These are phyloP conservation scores for Solanum medicagineum DNA, from an alignment of 257 asterid genomes.

Conservation along the genomic window DNA sequence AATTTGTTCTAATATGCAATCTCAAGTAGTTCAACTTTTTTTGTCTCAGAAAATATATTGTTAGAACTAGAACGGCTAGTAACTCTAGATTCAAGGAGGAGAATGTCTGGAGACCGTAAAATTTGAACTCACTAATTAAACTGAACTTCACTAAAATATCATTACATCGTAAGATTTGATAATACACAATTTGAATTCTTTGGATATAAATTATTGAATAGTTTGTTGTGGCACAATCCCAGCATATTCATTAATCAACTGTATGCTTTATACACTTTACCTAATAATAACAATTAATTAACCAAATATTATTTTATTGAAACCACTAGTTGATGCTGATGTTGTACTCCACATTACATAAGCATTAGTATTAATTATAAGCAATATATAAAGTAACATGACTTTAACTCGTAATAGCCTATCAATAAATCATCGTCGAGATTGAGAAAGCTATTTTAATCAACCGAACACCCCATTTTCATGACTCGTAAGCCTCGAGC, in stretches of 20 bases:
- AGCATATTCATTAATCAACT: neutral
- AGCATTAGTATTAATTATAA: neutral
- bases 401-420: neutral
- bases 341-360: neutral
- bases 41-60: neutral
- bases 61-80: neutral
- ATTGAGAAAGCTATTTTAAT: neutral
- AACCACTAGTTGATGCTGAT: neutral
- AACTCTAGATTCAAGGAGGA: neutral
- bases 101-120: neutral
- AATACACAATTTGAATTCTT: neutral
- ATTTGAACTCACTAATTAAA: neutral
- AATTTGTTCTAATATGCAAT: neutral
- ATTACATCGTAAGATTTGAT: neutral
- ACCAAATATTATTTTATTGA: neutral
- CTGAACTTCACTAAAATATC: neutral
- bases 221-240: neutral
- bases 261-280: neutral
- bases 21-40: neutral
- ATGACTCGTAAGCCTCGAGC: too few species aligned
- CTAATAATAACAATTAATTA: neutral
- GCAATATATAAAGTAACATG: neutral
- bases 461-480: too few species aligned
- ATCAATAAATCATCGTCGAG: neutral
- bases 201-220: neutral